These are phyloP conservation scores for Dactylis glomerata DNA, from an alignment of 176 grass and related monocot species.

Conservation along the genomic window DNA sequence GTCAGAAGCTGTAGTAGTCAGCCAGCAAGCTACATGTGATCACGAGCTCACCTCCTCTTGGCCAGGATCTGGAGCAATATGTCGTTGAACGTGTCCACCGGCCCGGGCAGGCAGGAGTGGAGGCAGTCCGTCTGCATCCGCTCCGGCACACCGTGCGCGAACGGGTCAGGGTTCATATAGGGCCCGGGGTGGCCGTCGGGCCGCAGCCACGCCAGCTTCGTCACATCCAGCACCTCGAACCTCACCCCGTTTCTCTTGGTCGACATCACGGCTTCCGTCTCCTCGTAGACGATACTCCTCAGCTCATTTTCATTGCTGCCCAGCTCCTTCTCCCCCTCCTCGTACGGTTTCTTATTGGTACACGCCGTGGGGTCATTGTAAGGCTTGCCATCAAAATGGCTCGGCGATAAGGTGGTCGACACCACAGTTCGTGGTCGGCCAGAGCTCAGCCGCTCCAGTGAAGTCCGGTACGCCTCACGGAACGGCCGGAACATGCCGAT, in stretches of 20 bases:
- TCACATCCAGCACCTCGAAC: conserved; percentile 66
- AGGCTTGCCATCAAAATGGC: conserved; percentile 44
- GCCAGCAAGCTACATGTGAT: too few species aligned
- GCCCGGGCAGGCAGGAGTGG: conserved; percentile 68
- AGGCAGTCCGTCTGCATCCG: conserved; percentile 53
- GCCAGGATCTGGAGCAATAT: conserved; percentile 34
- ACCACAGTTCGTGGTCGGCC: conserved; percentile 20
- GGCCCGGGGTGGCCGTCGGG: conserved; percentile 59
- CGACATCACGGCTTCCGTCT: conserved; percentile 6
- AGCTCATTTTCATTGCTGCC: conserved; percentile 25
- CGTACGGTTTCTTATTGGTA: conserved; percentile 43
- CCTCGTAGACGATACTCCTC: conserved; percentile 52
- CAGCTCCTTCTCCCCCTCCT: conserved; percentile 53
- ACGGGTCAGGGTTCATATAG: conserved; percentile 58
- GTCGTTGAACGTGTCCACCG: conserved; percentile 63
- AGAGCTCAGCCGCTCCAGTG: conserved; percentile 24
- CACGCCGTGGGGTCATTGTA: conserved; percentile 45
- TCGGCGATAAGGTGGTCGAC: conserved; percentile 50
- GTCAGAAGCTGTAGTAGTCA: too few species aligned
- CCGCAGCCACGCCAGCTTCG: conserved; percentile 51
- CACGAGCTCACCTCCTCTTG: not conserved
- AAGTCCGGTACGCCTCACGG: conserved; percentile 22
- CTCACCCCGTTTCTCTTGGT: not conserved
- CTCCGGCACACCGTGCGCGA: conserved; percentile 21
- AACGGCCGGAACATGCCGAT: conserved; percentile 50